These are phyloP conservation scores for Didymella keratinophila DNA, from an alignment of 2,329 filamentous ascomycete species.

Conservation along the genomic window DNA sequence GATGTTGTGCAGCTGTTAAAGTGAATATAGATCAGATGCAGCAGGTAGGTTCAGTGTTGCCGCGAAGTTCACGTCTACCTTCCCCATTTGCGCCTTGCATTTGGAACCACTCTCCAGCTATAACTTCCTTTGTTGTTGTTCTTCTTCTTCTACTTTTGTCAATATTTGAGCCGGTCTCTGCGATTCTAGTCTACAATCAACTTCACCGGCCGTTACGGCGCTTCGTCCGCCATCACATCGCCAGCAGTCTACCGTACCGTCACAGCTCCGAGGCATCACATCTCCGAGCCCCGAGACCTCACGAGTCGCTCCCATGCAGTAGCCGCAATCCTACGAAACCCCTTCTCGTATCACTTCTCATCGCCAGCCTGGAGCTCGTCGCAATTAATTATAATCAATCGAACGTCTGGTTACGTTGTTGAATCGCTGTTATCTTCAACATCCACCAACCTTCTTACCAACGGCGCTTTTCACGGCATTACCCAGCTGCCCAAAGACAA, in stretches of 20 bases:
- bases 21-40: slow-evolving; percentile 45
- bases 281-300: slow-evolving; percentile 19
- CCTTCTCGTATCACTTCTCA: slow-evolving; percentile 25
- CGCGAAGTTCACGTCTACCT: slow-evolving; percentile 33
- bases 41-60: slow-evolving; percentile 34
- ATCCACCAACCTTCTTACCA: slow-evolving; percentile 1
- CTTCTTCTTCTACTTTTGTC: slow-evolving; percentile 24
- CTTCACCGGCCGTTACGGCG: slow-evolving; percentile 25
- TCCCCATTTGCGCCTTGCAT: slow-evolving; percentile 27
- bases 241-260: slow-evolving; percentile 6
- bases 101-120: slow-evolving; percentile 11
- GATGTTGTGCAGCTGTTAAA: slow-evolving; percentile 39
- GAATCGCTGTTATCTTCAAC: slow-evolving; percentile 5
- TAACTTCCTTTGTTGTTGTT: slow-evolving; percentile 22
- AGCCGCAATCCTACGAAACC: slow-evolving; percentile 33
- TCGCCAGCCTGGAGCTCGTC: slow-evolving; percentile 36
- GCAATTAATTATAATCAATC: slow-evolving; percentile 18
- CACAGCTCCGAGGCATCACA: slow-evolving; percentile 24
- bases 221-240: slow-evolving; percentile 25
- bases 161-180: slow-evolving; percentile 47
- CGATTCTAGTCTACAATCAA: slow-evolving; percentile 25
- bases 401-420: slow-evolving; percentile 47
- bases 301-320: slow-evolving; percentile 42
- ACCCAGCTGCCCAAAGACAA: slow-evolving; percentile 16
- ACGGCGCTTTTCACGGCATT: slow-evolving; percentile 24